Base-by-base conservation (phyloP, 305 asterid genomes). In the Coffea humblotiana region DNA sequence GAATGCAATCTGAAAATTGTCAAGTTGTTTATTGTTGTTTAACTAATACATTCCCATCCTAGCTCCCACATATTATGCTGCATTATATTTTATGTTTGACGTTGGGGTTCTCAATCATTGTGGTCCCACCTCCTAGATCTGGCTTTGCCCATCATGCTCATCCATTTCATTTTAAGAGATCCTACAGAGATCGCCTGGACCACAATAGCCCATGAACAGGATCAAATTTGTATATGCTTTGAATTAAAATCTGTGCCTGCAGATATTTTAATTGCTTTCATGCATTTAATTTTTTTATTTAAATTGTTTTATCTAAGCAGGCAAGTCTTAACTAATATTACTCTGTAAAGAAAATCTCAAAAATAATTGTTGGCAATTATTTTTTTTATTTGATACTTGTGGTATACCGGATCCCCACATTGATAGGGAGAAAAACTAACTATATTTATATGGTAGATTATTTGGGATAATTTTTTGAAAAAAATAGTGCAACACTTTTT, bases 1-100 rank as follows among this genome's bases (percentile, higher is more conserved):
- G 32, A 29, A 29, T 29, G 32, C 32, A 29, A 29, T 29, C 32
- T 77, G 74, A 77, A 66, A 47, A 71, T 70, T 48, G 43, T 14
- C 75, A 71, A 71, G 65, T 77, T 77, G 80, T 77, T 66, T 49
- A 48, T 77, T 77, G 80, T 77, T 76, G 74, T 18, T 48, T 66
- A 65, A 40, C 18, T 47, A 47, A n/a, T 75, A 60, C n/a, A 58
- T 23, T 60, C 40, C 29, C 4, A 14, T 13, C 56, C 10, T 21
- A 3, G 23, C 23, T 4, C 23, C 15, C 37, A 43, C 58, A 45
- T 43, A n/a, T 6, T 45, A n/a, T 15, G 16, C 74, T 45, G 69
- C 69, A 2, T 19, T 1, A 21, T 1, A 23, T 43, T 76, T 14
- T 47, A 25, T 40, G 48, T 61, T 13, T 61, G 40, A 16, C 2